These are phyloP conservation scores for Diaporthe sp. DNA, from an alignment of 2,329 filamentous ascomycete species.

Conservation along the genomic window DNA sequence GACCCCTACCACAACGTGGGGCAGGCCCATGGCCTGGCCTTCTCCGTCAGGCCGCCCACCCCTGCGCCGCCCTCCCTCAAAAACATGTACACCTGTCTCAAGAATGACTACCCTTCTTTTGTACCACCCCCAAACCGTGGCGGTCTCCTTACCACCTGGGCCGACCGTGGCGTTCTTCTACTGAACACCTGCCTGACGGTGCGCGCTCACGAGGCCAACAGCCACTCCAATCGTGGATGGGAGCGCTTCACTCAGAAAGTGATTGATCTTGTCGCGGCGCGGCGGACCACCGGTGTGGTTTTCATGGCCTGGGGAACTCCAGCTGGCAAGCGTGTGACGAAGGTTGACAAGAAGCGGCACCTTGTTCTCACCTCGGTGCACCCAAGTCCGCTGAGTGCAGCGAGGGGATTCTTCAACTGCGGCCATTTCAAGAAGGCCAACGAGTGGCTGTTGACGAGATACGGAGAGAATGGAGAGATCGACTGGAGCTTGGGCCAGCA, in stretches of 20 bases:
- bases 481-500: slow-evolving; percentile 78
- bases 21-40: slow-evolving; percentile 96
- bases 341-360: slow-evolving; percentile 80
- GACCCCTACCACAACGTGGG: slow-evolving; percentile 97
- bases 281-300: slow-evolving; percentile 84
- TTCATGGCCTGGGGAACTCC: slow-evolving; percentile 95
- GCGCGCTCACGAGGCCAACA: slow-evolving; percentile 87
- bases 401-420: slow-evolving; percentile 85
- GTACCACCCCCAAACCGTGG: slow-evolving; percentile 79
- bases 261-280: slow-evolving; percentile 86
- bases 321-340: slow-evolving; percentile 82
- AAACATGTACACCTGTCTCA: slow-evolving; percentile 93
- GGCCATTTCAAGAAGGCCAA: slow-evolving; percentile 86
- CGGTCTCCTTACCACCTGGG: slow-evolving; percentile 92
- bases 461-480: slow-evolving; percentile 84
- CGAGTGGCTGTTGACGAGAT: slow-evolving; percentile 83
- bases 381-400: slow-evolving; percentile 91
- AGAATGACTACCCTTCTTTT: slow-evolving; percentile 89
- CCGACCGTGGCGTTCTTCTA: slow-evolving; percentile 90
- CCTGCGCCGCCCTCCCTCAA: slow-evolving; percentile 88
- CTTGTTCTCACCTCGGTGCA: slow-evolving; percentile 89
- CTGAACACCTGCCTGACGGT: slow-evolving; percentile 97
- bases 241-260: slow-evolving; percentile 92
- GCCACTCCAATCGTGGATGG: slow-evolving; percentile 89
- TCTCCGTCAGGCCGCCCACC: slow-evolving; percentile 92